These are phyloP conservation scores for Drechslera avenae DNA, from an alignment of 2,329 filamentous ascomycete species.

Conservation along the genomic window DNA sequence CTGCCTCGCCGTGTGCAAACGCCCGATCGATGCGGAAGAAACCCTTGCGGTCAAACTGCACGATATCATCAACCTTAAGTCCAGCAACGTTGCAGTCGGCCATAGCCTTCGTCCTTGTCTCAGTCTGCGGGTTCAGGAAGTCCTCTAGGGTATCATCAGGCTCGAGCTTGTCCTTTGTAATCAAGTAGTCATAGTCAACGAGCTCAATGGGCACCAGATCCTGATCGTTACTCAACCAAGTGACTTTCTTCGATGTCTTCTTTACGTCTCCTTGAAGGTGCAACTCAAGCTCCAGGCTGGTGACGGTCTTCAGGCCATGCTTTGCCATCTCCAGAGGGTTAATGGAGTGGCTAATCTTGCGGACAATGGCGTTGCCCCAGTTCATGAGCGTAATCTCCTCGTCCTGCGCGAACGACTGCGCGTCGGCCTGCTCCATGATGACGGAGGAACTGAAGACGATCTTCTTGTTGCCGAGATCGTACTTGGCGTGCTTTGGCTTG, in stretches of 20 bases:
- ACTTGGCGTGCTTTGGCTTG: constrained; percentile 88
- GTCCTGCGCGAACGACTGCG: constrained; percentile 75
- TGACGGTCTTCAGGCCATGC: constrained; percentile 60
- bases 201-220: constrained; percentile 81
- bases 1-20: constrained; percentile 62
- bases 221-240: constrained; percentile 83
- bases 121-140: constrained; percentile 77
- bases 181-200: constrained; percentile 92
- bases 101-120: constrained; percentile 73
- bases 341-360: constrained; percentile 63
- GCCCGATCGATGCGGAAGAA: constrained; percentile 83
- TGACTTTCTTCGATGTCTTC: constrained; percentile 94
- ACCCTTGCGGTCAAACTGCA: constrained; percentile 92
- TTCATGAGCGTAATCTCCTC: constrained; percentile 97
- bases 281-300: constrained; percentile 78
- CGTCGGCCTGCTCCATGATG: constrained; percentile 89
- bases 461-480: constrained; percentile 84
- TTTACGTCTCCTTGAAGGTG: constrained; percentile 93
- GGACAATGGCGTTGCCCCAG: constrained; percentile 89
- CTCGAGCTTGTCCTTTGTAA: constrained; percentile 92
- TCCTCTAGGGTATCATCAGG: constrained; percentile 84
- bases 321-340: constrained; percentile 53
- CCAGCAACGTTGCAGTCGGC: constrained; percentile 80
- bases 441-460: constrained; percentile 77
- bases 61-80: constrained; percentile 85